Percentiles rank a stretch among this genome's conserved stretches.
Evolutionary conservation across 1,284 basidiomycete species (phyloP).

Genomic region (Crepidotus sp.): DNA sequence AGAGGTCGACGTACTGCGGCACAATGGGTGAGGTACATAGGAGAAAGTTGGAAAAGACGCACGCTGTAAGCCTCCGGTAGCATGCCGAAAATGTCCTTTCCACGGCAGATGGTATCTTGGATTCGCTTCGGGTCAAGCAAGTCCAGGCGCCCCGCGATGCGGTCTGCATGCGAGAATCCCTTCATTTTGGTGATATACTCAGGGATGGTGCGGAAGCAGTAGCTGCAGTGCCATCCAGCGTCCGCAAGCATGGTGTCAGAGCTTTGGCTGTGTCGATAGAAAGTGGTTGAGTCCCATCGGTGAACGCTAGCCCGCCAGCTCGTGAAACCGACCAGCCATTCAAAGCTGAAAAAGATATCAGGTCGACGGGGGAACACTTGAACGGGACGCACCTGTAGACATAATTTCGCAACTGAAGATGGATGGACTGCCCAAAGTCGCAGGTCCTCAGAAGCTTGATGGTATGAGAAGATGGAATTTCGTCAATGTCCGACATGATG

Average conservation of each 20-base stretch:
- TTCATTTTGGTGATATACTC: slow-evolving; percentile 59
- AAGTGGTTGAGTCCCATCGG: slow-evolving; percentile 31
- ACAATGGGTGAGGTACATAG: neutral
- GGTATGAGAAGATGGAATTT: slow-evolving; percentile 52
- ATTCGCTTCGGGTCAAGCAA: slow-evolving; percentile 46
- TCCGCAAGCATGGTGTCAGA: slow-evolving; percentile 48
- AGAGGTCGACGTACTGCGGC: slow-evolving; percentile 41
- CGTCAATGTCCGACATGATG: slow-evolving; percentile 64
- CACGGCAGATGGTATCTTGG: slow-evolving; percentile 51
- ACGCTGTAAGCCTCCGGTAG: slow-evolving; percentile 55
- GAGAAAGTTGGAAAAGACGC: slow-evolving; percentile 19
- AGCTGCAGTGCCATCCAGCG: slow-evolving; percentile 55
- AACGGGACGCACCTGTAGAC: slow-evolving; percentile 40
- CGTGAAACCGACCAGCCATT: slow-evolving; percentile 46
- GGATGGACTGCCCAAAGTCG: slow-evolving; percentile 46
- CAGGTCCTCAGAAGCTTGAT: slow-evolving; percentile 51
- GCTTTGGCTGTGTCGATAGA: slow-evolving; percentile 51
- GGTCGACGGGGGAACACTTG: neutral
- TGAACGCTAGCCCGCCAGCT: slow-evolving; percentile 53
- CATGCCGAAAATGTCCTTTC: slow-evolving; percentile 60
- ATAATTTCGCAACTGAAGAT: slow-evolving; percentile 58
- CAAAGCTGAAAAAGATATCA: slow-evolving; percentile 31
- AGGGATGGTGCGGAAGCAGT: slow-evolving; percentile 53
- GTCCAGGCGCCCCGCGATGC: slow-evolving; percentile 46
- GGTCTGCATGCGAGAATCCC: slow-evolving; percentile 59